A percentile compares a stretch with the other conserved stretches of the same genome.
phyloP scores from a whole-genome alignment of 2,329 filamentous ascomycete genomes.

The Microdochium trichocladiopsis region DNA sequence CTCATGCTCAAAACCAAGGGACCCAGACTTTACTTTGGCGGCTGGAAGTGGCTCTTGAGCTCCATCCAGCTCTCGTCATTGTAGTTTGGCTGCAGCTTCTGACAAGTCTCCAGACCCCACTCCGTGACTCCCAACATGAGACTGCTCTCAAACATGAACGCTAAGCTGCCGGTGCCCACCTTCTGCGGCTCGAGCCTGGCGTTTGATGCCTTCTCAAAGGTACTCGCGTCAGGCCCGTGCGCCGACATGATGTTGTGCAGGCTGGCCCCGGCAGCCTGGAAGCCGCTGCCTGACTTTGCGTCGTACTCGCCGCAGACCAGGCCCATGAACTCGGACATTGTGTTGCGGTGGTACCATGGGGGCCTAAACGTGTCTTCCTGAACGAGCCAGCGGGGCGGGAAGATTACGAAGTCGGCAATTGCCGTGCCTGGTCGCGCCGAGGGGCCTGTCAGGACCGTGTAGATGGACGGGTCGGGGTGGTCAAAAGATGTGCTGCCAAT shows the following conservation, averaged over 20 bases:
- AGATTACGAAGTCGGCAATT: slow-evolving; percentile 55
- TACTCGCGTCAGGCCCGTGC: slow-evolving; percentile 41
- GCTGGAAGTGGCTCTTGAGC: slow-evolving; percentile 15
- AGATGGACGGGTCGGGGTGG: slow-evolving; percentile 63
- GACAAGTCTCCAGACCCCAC: slow-evolving; percentile 38
- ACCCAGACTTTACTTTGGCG: slow-evolving; percentile 23
- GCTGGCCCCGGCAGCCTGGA: slow-evolving; percentile 39
- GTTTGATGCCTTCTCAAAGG: slow-evolving; percentile 37
- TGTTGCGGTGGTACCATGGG: slow-evolving; percentile 55
- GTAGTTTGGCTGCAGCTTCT: slow-evolving; percentile 40
- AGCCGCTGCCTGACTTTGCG: slow-evolving; percentile 41
- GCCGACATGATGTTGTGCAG: slow-evolving; percentile 58
- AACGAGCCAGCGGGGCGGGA: slow-evolving; percentile 55
- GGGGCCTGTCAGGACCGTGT: slow-evolving; percentile 52
- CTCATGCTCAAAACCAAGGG: background rate
- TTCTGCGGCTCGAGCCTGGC: slow-evolving; percentile 32
- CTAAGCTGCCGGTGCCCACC: slow-evolving; percentile 37
- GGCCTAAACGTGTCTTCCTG: slow-evolving; percentile 53
- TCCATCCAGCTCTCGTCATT: slow-evolving; percentile 55
- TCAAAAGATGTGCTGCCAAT: slow-evolving; percentile 62
- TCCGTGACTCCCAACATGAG: slow-evolving; percentile 48
- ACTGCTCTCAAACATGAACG: slow-evolving; percentile 44
- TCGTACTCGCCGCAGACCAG: slow-evolving; percentile 41
- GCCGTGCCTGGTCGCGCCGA: slow-evolving; percentile 44
- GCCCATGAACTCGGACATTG: slow-evolving; percentile 47